Evolutionary conservation across 2,329 filamentous ascomycete genomes (phyloP).

Genomic region (Colletotrichum melonis): DNA sequence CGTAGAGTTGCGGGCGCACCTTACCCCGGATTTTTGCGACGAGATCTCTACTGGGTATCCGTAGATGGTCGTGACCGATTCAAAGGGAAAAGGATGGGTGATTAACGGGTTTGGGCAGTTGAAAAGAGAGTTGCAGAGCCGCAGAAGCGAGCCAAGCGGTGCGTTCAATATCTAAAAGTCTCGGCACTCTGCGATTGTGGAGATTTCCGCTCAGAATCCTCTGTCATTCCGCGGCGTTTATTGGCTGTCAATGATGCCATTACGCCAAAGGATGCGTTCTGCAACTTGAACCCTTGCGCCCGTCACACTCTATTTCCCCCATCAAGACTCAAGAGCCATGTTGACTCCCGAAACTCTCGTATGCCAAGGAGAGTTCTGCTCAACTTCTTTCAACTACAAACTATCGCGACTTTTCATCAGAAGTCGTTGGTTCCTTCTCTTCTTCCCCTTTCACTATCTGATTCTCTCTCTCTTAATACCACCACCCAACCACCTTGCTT

Average conservation of each 20-base stretch:
- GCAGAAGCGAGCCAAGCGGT: neutral
- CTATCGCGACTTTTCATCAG: neutral
- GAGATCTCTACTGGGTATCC: neutral
- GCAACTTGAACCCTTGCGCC: constrained; percentile 16
- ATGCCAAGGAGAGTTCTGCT: neutral
- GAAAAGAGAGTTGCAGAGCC: constrained; percentile 9
- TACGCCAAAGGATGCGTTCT: neutral
- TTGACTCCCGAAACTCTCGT: neutral
- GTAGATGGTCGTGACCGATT: neutral
- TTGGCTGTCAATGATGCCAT: constrained; percentile 30
- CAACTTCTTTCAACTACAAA: neutral
- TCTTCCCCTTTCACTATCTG: neutral
- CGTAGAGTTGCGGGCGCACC: constrained; percentile 26
- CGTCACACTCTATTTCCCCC: neutral
- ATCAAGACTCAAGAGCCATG: neutral
- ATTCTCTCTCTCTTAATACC: neutral
- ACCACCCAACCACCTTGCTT: neutral
- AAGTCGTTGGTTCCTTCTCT: neutral
- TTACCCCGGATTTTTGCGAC: constrained; percentile 26
- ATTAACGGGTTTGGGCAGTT: neutral
- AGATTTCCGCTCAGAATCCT: constrained; percentile 16
- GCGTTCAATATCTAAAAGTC: constrained; percentile 4
- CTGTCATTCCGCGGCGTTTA: constrained; percentile 24
- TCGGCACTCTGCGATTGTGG: constrained; percentile 25
- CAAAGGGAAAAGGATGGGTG: neutral